Evolutionary conservation across 2,329 filamentous ascomycete species (phyloP).

Genomic region (Aotearoamyces nothofagi): DNA sequence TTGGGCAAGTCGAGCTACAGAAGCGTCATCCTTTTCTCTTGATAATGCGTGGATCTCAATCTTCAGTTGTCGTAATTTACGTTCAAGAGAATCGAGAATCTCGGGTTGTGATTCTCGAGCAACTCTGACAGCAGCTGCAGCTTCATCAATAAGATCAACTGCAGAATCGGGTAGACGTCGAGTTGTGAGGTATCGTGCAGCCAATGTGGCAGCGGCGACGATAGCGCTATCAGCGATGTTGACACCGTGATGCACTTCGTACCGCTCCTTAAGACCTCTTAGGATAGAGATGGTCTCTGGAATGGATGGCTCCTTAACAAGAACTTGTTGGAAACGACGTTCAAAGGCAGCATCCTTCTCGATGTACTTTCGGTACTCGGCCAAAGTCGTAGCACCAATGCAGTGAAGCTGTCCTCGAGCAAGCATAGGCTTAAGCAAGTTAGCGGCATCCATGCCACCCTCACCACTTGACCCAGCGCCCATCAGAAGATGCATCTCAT

Average conservation of each 20-base stretch:
- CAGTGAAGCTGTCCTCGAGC: constrained; percentile 94
- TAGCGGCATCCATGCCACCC: constrained; percentile 97
- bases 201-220: constrained; percentile 79
- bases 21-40: constrained; percentile 89
- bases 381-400: constrained; percentile 89
- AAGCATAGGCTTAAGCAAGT: constrained; percentile 95
- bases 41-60: constrained; percentile 95
- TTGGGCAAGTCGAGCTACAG: constrained; percentile 64
- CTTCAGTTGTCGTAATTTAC: constrained; percentile 76
- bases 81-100: constrained; percentile 85
- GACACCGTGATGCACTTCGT: constrained; percentile 96
- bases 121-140: constrained; percentile 89
- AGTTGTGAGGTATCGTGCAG: constrained; percentile 82
- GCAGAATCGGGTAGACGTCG: constrained; percentile 89
- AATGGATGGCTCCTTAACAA: constrained; percentile 87
- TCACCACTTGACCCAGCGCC: constrained; percentile 88
- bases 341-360: constrained; percentile 98
- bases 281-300: constrained; percentile 91
- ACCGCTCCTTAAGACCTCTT: constrained; percentile 94
- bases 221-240: constrained; percentile 91
- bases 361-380: constrained; percentile 96
- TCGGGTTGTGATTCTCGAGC: constrained; percentile 94
- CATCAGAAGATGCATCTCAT: constrained; percentile 98
- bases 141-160: constrained; percentile 92
- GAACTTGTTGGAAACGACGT: constrained; percentile 93